Evolutionary conservation across 805 yeast species (phyloP), one percentile per base, ranked within the genome.

Genomic region (Pichia gijzeniarum): DNA sequence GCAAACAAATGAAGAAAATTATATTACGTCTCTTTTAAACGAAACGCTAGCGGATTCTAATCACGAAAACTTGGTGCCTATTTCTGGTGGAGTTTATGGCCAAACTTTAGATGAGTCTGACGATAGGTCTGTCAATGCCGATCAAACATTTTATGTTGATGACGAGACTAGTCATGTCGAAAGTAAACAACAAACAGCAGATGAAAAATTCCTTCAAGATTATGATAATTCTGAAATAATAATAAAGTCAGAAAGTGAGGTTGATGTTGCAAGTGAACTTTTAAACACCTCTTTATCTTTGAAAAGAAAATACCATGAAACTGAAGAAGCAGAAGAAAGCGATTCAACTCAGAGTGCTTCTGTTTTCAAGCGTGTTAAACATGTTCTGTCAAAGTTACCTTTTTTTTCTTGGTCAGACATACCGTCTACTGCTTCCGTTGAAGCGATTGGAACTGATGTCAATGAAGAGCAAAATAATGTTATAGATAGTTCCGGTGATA

Each of bases 61-160:
- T 10, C 9, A 31, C 13, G 5, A 14, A 6, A 16, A 21, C 5
- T 3, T 6, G 1, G 28, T 22, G 4, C 46, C 46, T 8, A 12
- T 20, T 18, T 4, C 33, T 1, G 38, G 45, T 25, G 45, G 43
- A 13, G 45, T 46, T 1, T 41, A 46, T 34, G 45, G 42, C 12
- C 45, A 46, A 20, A 22, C 42, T 12, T 27, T 34, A 13, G 20
- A 21, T 16, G 40, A 41, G 18, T 38, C 35, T 2, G 41, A 35
- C 12, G 33, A 21, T 12, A 42, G 38, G 27, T 10, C 34, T 2
- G 22, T 34, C 3, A 42, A 32, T 30, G 49, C 33, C 14, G 45
- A 45, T 35, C 48, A 45, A 31, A 40, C 48, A 7, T 45, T 45
- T 33, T 45, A 45, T 19, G 14, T 36, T 17, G 35, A 20, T 19